Evolutionary conservation across 2,329 filamentous ascomycete genomes (phyloP).

Genomic region (Fusarium avenaceum): DNA sequence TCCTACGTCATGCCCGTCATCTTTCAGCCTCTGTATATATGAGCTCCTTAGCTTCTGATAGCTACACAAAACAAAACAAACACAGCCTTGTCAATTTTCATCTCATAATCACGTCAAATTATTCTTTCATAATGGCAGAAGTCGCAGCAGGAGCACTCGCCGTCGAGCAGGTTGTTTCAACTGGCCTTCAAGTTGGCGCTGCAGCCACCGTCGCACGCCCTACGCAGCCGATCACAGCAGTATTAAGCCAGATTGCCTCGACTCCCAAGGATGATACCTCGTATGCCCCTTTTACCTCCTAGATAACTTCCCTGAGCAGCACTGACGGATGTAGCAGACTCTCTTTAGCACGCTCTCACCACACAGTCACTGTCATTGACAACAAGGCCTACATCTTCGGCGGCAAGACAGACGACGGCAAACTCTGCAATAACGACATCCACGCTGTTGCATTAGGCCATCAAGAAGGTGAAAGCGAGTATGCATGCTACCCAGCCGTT

Average conservation of each 20-base stretch:
- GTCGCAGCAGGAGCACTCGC: constrained; percentile 39
- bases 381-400: constrained; percentile 41
- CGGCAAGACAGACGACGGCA: constrained; percentile 30
- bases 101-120: not conserved
- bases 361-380: constrained; percentile 34
- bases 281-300: not conserved
- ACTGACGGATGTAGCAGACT: not conserved
- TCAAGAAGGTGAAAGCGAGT: constrained; percentile 17
- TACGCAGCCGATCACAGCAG: constrained; percentile 39
- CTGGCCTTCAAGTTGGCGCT: constrained; percentile 36
- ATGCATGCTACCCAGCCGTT: constrained; percentile 41
- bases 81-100: not conserved
- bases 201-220: constrained; percentile 35
- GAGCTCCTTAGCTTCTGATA: not conserved
- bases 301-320: rapidly evolving
- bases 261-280: constrained; percentile 28
- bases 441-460: constrained; percentile 27
- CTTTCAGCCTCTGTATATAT: constrained; percentile 3
- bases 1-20: constrained; percentile 31
- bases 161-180: constrained; percentile 41
- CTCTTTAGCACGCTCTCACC: constrained; percentile 33
- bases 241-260: constrained; percentile 39
- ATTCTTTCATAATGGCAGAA: constrained; percentile 30
- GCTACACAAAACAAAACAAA: not conserved
- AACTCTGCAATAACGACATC: constrained; percentile 33